Evolutionary conservation across 176 grass and related monocot genomes (phyloP).

Genomic region (Triticum turgidum): DNA sequence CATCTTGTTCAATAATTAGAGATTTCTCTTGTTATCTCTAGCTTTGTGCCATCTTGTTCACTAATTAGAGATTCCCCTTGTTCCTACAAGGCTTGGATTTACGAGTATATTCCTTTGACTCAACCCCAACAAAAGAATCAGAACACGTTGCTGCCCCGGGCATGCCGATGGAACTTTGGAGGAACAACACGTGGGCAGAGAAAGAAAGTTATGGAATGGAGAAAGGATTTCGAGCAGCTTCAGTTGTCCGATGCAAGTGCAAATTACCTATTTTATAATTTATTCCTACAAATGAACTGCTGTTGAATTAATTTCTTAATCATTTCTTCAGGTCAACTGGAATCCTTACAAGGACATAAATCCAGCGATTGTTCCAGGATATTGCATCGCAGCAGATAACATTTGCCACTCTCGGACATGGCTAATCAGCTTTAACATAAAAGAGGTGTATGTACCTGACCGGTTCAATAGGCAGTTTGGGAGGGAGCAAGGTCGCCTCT

Average conservation of each 20-base stretch:
- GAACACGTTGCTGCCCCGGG: slow-evolving; percentile 46
- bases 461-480: slow-evolving; percentile 62
- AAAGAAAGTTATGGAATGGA: slow-evolving; percentile 60
- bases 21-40: not conserved
- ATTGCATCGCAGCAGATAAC: slow-evolving; percentile 60
- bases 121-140: slow-evolving; percentile 68
- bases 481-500: slow-evolving; percentile 48
- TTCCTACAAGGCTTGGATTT: slow-evolving; percentile 51
- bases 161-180: slow-evolving; percentile 53
- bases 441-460: slow-evolving; percentile 62
- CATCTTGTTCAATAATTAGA: slow-evolving; percentile 24
- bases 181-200: slow-evolving; percentile 60
- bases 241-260: slow-evolving; percentile 47
- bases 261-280: slow-evolving; percentile 15
- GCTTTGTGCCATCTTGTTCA: slow-evolving; percentile 18
- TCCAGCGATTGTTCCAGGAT: slow-evolving; percentile 53
- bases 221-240: slow-evolving; percentile 57
- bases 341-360: slow-evolving; percentile 64
- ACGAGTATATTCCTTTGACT: slow-evolving; percentile 58
- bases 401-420: slow-evolving; percentile 52
- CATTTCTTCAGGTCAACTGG: slow-evolving; percentile 54
- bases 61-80: slow-evolving; percentile 25
- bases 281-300: not conserved
- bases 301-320: slow-evolving; percentile 24
- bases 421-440: slow-evolving; percentile 68